Conservation (phyloP, 2,329 filamentous ascomycete genomes). For the Nannizzia gypsea region DNA sequence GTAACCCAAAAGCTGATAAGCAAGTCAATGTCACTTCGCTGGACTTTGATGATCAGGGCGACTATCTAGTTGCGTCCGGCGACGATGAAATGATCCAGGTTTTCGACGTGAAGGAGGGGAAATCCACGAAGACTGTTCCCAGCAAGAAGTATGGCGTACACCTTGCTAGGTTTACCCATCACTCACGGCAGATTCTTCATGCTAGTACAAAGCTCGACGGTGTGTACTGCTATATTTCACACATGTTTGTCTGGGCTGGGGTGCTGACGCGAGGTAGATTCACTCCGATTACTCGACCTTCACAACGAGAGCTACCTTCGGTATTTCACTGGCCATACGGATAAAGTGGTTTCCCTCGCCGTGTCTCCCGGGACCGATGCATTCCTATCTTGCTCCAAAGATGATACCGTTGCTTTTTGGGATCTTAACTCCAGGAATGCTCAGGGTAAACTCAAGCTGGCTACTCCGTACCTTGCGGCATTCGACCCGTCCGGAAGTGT, state of each 20-base stretch:
- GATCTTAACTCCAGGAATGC: constrained; percentile 69
- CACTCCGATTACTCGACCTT: constrained; percentile 71
- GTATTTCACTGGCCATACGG: constrained; percentile 87
- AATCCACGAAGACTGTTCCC: constrained; percentile 74
- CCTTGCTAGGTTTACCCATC: constrained; percentile 86
- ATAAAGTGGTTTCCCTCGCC: constrained; percentile 67
- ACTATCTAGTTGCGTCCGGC: constrained; percentile 79
- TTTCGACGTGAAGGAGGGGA: constrained; percentile 85
- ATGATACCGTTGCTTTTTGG: constrained; percentile 88
- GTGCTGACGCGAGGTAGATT: constrained; percentile 42
- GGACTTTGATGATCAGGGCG: constrained; percentile 92
- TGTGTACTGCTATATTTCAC: constrained; percentile 28
- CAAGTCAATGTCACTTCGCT: constrained; percentile 66
- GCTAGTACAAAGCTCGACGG: constrained; percentile 90
- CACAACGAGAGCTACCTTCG: constrained; percentile 95
- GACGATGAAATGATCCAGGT: constrained; percentile 93
- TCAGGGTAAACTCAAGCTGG: constrained; percentile 68
- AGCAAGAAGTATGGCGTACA: constrained; percentile 97
- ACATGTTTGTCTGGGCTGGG: background rate
- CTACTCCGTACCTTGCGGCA: constrained; percentile 68
- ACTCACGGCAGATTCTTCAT: constrained; percentile 81
- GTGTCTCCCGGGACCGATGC: constrained; percentile 79
- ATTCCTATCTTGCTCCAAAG: constrained; percentile 82
- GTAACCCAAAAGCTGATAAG: constrained; percentile 27
- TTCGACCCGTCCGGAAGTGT: constrained; percentile 89